These are phyloP conservation scores for Russula lepida DNA, from an alignment of 768 basidiomycete species.

Conservation along the genomic window DNA sequence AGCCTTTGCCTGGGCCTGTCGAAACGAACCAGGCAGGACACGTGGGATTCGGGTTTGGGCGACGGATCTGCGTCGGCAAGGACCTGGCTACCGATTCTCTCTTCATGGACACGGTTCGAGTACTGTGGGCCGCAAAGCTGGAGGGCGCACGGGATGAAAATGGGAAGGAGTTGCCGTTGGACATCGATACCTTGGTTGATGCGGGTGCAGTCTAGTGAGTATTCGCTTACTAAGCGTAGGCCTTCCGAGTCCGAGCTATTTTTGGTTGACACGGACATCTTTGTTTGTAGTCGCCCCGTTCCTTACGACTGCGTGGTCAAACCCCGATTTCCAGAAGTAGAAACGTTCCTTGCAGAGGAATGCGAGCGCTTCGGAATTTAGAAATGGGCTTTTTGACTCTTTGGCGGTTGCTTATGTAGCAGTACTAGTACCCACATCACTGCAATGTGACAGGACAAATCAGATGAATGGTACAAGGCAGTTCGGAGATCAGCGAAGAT, in stretches of 20 bases:
- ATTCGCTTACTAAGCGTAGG: too few relatives aligned
- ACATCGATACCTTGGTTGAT: background rate
- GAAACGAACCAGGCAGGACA: constrained; percentile 16
- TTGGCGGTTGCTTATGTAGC: background rate
- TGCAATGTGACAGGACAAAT: too few relatives aligned
- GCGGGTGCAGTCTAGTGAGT: background rate
- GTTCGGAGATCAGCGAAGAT: too few relatives aligned
- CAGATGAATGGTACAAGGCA: too few relatives aligned
- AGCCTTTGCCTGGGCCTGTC: background rate
- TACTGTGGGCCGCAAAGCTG: constrained; percentile 20
- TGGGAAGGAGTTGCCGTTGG: constrained; percentile 6
- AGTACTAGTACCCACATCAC: too few relatives aligned
- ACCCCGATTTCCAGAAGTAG: constrained; percentile 17
- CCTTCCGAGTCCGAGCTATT: too few relatives aligned
- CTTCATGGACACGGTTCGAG: constrained; percentile 19
- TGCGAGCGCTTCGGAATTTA: background rate
- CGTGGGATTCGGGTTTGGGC: constrained; percentile 15
- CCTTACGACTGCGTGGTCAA: constrained; percentile 20
- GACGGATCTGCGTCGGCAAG: constrained; percentile 19
- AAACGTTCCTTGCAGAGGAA: background rate
- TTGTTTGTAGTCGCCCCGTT: constrained; percentile 3
- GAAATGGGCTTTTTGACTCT: too few relatives aligned
- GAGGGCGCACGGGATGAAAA: background rate
- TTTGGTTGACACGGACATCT: background rate
- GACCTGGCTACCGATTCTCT: constrained; percentile 16